Conservation (phyloP, 2,329 filamentous ascomycete species). For the Grosmannia huntii region DNA sequence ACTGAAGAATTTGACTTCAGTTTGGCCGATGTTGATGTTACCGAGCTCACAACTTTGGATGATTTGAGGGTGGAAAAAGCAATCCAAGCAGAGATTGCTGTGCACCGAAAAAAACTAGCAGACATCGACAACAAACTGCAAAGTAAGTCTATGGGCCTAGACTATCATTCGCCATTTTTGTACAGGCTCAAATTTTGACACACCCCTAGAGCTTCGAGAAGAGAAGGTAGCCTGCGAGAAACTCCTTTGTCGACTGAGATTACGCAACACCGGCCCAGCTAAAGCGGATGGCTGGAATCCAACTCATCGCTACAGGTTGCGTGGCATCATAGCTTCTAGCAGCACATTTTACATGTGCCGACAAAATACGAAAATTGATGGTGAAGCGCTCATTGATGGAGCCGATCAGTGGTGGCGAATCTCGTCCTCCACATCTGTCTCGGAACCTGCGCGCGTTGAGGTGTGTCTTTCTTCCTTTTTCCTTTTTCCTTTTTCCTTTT, state of each 20-base stretch:
- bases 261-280: slow-evolving; percentile 13
- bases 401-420: slow-evolving; percentile 19
- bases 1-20: slow-evolving; percentile 12
- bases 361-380: slow-evolving; percentile 12
- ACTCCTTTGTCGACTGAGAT: slow-evolving; percentile 3
- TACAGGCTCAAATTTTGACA: background rate
- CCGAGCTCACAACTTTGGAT: slow-evolving; percentile 9
- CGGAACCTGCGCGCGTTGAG: slow-evolving; percentile 11
- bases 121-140: slow-evolving; percentile 8
- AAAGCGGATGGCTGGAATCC: slow-evolving; percentile 15
- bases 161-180: background rate
- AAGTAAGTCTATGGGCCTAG: background rate
- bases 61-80: slow-evolving; percentile 10
- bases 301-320: slow-evolving; percentile 17
- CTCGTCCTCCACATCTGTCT: slow-evolving; percentile 11
- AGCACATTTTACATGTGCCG: slow-evolving; percentile 18
- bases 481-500: no score
- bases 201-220: background rate
- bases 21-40: slow-evolving; percentile 9
- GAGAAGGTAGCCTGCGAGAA: slow-evolving; percentile 6
- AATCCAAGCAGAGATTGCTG: slow-evolving; percentile 11
- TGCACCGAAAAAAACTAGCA: slow-evolving; percentile 10
- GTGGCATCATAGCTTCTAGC: slow-evolving; percentile 17
- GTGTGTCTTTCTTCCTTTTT: slow-evolving; percentile 7
- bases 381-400: background rate